phyloP scores from a whole-genome alignment of 2,329 filamentous ascomycete species.

The Claviceps cyperi region DNA sequence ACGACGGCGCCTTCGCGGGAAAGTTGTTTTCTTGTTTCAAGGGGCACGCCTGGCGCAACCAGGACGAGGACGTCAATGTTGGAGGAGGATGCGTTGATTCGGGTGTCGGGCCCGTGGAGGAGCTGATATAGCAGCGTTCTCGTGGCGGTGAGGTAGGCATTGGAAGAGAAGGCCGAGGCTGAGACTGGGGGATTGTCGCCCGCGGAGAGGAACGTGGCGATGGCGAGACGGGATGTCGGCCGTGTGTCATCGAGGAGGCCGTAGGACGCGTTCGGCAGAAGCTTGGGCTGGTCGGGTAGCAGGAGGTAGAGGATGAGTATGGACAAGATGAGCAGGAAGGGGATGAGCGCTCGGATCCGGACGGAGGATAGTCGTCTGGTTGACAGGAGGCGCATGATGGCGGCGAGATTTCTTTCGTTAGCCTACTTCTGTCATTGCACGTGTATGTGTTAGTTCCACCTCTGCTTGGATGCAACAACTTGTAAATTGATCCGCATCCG shows the following conservation, averaged over 20 bases:
- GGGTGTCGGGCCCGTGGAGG: constrained; percentile 21
- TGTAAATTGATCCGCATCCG: too few relatives aligned
- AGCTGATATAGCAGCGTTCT: constrained; percentile 27
- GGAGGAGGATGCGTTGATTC: constrained; percentile 11
- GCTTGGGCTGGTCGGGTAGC: background rate
- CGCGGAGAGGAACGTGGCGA: constrained; percentile 1
- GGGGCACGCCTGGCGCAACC: background rate
- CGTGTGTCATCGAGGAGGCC: background rate
- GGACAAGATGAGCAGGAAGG: background rate
- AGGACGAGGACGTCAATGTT: background rate
- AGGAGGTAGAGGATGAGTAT: background rate
- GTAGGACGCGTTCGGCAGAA: background rate
- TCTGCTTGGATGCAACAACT: background rate
- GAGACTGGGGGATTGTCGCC: background rate
- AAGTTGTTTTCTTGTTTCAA: background rate
- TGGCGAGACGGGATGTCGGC: background rate
- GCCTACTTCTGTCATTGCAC: background rate
- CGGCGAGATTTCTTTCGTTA: background rate
- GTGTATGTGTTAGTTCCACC: background rate
- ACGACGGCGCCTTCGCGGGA: background rate
- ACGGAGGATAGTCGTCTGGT: background rate
- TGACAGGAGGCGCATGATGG: background rate
- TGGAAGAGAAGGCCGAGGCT: background rate
- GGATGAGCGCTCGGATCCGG: background rate
- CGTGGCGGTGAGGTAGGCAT: constrained; percentile 21